These are phyloP conservation scores for Citrus inodora DNA, from an alignment of 345 rosid species.

Conservation along the genomic window DNA sequence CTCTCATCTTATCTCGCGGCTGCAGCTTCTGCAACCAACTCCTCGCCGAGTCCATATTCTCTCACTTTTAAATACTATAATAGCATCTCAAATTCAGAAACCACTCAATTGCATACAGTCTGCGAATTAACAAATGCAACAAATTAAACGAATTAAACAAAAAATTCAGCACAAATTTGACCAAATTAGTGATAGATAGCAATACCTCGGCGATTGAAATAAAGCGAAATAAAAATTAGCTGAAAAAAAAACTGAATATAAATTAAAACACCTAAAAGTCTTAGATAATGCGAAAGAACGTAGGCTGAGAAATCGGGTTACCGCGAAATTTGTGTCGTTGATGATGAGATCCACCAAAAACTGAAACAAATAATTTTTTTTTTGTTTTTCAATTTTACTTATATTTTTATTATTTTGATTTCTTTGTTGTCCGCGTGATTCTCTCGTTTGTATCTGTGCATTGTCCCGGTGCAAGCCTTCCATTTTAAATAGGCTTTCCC, in stretches of 20 bases:
- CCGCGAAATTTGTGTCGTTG: slow-evolving; percentile 21
- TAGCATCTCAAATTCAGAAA: not conserved
- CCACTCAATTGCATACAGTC: not conserved
- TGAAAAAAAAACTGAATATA: not conserved
- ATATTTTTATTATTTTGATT: not conserved
- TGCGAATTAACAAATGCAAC: not conserved
- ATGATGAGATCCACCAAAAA: slow-evolving; percentile 17
- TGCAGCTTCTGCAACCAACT: slow-evolving; percentile 78
- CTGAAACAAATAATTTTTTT: not conserved
- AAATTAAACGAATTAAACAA: not conserved
- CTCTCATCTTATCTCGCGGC: slow-evolving; percentile 49
- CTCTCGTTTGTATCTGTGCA: slow-evolving; percentile 14
- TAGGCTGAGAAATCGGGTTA: slow-evolving; percentile 32
- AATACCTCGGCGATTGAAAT: not conserved
- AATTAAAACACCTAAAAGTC: not conserved
- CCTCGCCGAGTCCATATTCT: slow-evolving; percentile 68
- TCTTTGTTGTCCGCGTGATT: slow-evolving; percentile 24
- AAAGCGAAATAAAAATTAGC: not conserved
- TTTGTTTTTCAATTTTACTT: not conserved
- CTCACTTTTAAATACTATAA: not conserved
- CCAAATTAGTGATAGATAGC: not conserved
- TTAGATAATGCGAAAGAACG: not conserved
- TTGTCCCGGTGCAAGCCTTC: not conserved
- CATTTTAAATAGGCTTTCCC: slow-evolving; percentile 11
- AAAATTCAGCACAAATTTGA: not conserved